Evolutionary conservation across 2,329 filamentous ascomycete species (phyloP), one percentile per base, ranked within the genome.

Genomic region (Knufia petricola): DNA sequence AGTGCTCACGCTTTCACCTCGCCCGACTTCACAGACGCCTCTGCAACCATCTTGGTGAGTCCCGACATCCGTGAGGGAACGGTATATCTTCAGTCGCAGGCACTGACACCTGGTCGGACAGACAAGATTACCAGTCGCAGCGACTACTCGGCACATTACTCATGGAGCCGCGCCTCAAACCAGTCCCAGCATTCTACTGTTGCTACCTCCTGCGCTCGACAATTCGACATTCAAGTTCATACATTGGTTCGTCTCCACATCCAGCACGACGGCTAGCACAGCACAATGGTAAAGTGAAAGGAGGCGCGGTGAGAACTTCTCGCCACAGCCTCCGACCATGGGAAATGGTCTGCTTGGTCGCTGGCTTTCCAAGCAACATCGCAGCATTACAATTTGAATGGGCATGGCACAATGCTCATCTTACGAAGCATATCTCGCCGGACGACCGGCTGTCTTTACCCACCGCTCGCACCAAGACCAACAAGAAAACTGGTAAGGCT

Each of bases 331-430:
- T 89, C 52, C 77, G 87, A 36, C 92, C 92, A 0, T 96, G 92
- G 88, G 85, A 94, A 62, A 94, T 95, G 84, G 78, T 86, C 1
- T 81, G 80, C 34, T 72, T 95, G 4, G 84, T 96, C 1, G 85
- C 85, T 4, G 90, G 90, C 0, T 98, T 98, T 56, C 87, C 86
- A 0, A 90, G 85, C 56, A 83, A 83, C 60, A 79, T 90, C 30
- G 87, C 86, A 0, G 92, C 92, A 1, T 69, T 98, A 54, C 90
- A 96, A 61, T 96, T 98, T 62, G 90, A 96, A 73, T 95, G 90
- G 90, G 89, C 90, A 32, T 84, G 94, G 74, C 86, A 86, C 56
- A 88, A 96, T 62, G 79, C 88, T 1, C 84, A 92, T 61, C 64
- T 83, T 28, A 89, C 89, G 3, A 71, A 84, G 28, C 88, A 94